Base-by-base conservation (phyloP, 108 stramenopile genomes). In the Cyclotella baltica region DNA sequence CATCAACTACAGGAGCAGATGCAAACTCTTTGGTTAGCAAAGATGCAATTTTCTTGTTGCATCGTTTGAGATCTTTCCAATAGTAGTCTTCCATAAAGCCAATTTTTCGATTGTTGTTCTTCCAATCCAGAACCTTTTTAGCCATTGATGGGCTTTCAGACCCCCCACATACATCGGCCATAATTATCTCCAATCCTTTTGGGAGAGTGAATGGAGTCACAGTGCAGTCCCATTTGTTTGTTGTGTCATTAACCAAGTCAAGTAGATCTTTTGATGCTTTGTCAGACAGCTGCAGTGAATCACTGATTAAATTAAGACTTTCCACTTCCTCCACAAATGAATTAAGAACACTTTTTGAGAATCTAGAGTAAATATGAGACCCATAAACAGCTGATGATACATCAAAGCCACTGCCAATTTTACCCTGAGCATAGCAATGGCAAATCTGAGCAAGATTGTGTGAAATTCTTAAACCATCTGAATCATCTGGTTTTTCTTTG, bases 401-500 rank as follows among this genome's bases (percentile, higher is more conserved):
- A 73, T 98, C 98, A 73, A 98, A 98, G 20, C 98, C 98, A 66
- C 92, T 94, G n/a, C 98, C 98, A 2, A 98, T 90, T 76, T 98
- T 98, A 59, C 97, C 97, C 84, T 98, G 98, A 0, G 97, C 96
- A 70, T 92, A 78, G 47, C 94, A 91, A 72, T 98, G 98, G 53
- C 92, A 94, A 58, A 97, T 89, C 73, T 98, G 98, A 4, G 97
- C 91, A 36, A 97, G 84, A 72, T 95, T 93, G 80, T 96, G 96
- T 65, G 88, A 86, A 6, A 92, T 80, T 38, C 67, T 71, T 35
- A 82, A 37, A 43, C 81, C 76, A 29, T 78, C 72, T 27, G 47
- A 53, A 28, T 57, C 20, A 59, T 57, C 43, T 73, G 8, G 25
- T 16, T 35, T 57, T 52, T 19, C 46, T 34, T 22, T 46, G 36